phyloP scores from a whole-genome alignment of 768 basidiomycete species.

The Agrocybe pediades region DNA sequence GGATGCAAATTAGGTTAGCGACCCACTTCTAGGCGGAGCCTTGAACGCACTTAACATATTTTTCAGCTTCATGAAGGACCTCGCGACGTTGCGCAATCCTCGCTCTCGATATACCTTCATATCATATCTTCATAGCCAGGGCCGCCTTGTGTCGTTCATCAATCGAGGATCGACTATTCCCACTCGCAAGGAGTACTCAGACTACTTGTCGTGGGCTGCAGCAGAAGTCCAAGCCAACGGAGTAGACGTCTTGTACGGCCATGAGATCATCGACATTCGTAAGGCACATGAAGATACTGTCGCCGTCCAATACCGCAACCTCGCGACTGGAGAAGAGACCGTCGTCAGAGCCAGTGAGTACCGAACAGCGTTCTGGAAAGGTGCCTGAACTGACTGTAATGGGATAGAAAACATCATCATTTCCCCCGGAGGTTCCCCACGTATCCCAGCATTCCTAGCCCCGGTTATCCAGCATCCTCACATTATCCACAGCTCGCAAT shows the following conservation, averaged over 20 bases:
- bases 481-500: conserved; percentile 46
- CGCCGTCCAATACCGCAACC: conserved; percentile 36
- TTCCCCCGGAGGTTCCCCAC: conserved; percentile 50
- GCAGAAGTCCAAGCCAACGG: conserved; percentile 43
- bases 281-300: conserved; percentile 35
- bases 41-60: conserved; percentile 1
- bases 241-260: conserved; percentile 43
- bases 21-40: not conserved
- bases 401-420: conserved; percentile 47
- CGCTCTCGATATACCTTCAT: conserved; percentile 54
- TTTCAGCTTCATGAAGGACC: conserved; percentile 51
- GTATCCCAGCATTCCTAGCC: conserved; percentile 38
- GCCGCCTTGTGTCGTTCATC: conserved; percentile 52
- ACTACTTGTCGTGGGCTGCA: conserved; percentile 57
- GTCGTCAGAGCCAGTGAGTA: conserved; percentile 40
- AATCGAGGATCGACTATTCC: conserved; percentile 53
- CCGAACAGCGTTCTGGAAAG: not conserved
- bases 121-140: conserved; percentile 50
- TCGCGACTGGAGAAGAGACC: conserved; percentile 34
- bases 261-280: conserved; percentile 44
- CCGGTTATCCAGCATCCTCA: conserved; percentile 33
- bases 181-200: conserved; percentile 53
- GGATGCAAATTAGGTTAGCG: conserved; percentile 54
- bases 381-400: not conserved
- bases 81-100: conserved; percentile 53